Evolutionary conservation across 106 monocot species (phyloP).

Genomic region (Alisma plantagoaquatica): DNA sequence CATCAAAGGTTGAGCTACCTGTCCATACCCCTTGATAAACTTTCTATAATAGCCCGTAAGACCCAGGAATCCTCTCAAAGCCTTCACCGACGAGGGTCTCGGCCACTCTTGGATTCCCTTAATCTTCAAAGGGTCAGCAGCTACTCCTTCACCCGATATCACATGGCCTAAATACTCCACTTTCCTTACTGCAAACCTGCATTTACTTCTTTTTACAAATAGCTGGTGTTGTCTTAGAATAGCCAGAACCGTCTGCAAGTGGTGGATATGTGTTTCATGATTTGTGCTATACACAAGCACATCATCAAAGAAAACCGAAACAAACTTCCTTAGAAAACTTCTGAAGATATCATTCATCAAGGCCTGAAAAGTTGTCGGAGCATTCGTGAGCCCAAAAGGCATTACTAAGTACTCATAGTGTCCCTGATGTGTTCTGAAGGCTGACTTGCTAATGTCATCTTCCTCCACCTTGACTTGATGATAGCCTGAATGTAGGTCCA

Average conservation of each 20-base stretch:
- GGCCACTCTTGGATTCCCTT: not conserved
- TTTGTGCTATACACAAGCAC: not conserved
- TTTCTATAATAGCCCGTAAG: not conserved
- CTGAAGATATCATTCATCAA: not conserved
- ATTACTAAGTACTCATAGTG: not conserved
- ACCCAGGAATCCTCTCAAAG: not conserved
- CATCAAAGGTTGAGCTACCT: no score
- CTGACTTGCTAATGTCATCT: not conserved
- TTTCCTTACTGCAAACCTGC: not conserved
- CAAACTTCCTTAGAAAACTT: not conserved
- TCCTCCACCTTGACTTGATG: not conserved
- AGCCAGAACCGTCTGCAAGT: not conserved
- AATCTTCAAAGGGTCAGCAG: not conserved
- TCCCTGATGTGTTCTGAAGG: not conserved
- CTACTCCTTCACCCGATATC: not conserved
- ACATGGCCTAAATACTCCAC: not conserved
- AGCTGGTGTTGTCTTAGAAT: not conserved
- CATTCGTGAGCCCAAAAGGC: not conserved
- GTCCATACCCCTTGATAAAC: no score
- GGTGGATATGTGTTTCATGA: not conserved
- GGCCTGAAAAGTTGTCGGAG: not conserved
- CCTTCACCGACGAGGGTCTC: not conserved
- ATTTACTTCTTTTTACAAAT: not conserved
- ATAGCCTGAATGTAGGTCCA: not conserved
- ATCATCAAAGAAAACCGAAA: not conserved